Evolutionary conservation across 371 early-diverging fungal species (phyloP), one percentile per base, ranked within the genome.

Genomic region (Lichtheimia hyalospora): DNA sequence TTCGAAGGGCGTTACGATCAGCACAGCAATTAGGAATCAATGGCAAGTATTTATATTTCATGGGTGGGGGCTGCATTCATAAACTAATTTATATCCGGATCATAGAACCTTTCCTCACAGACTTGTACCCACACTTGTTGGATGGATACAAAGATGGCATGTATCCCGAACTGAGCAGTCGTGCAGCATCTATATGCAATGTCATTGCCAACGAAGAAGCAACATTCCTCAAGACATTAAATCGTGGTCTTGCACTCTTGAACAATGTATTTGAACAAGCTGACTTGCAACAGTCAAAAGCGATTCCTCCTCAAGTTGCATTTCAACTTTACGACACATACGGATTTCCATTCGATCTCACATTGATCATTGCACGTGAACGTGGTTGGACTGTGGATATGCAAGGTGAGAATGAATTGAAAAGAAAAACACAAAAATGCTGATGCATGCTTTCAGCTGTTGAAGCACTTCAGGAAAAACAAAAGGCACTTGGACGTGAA

Each of bases 311-410:
- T 0, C 68, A 78, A 0, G 68, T 84, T 46, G 89, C 89, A 0
- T 91, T 89, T 63, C 80, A 83, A 54, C 68, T 92, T 1, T 90
- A 89, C 52, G 90, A 89, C 54, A 89, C 90, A 1, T 89, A 84
- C 64, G 92, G 92, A 0, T 90, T 92, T 58, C 92, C 92, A 0
- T 70, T 89, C 20, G 92, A 92, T 59, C 64, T 92, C 50, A 89
- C 89, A 0, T 66, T 83, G 13, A 69, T 86, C 54, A 89, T 92
- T 62, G 89, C 89, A 5, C 68, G 75, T 8, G 91, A 91, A 57
- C 73, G 77, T 46, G 92, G 91, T 6, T 89, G 89, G 89, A 67
- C 67, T 4, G 83, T 90, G 2, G 88, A 91, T 63, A 67, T 86
- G 49, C 62, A 69, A 65, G 80, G 80, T 80, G 62, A 16, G 23